phyloP scores from a whole-genome alignment of 441 rosid species.

The Mallotus japonicus region DNA sequence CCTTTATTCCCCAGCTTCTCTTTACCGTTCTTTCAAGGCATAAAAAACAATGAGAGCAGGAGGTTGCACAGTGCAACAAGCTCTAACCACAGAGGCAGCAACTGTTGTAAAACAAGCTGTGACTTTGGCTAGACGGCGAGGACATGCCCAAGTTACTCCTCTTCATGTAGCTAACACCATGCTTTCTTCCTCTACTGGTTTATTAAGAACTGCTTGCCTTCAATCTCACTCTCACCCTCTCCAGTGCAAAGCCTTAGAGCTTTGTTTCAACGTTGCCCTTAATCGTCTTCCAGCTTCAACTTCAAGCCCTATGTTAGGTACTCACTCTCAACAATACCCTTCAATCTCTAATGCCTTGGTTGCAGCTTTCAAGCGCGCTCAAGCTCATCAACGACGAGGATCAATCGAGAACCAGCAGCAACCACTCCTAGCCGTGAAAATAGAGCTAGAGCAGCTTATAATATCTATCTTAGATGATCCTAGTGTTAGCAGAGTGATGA shows the following conservation, averaged over 20 bases:
- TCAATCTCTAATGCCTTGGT: constrained; percentile 71
- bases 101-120: constrained; percentile 56
- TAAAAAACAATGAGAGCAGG: constrained; percentile 56
- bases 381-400: constrained; percentile 79
- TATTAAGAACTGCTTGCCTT: constrained; percentile 62
- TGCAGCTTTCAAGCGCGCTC: constrained; percentile 78
- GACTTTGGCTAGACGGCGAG: constrained; percentile 55
- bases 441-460: constrained; percentile 60
- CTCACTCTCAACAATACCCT: constrained; percentile 43
- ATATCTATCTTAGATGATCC: constrained; percentile 73
- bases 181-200: constrained; percentile 52
- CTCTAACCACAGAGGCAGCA: constrained; percentile 60
- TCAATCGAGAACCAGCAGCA: constrained; percentile 71
- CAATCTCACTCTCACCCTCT: constrained; percentile 72
- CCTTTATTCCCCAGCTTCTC: not conserved
- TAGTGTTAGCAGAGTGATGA: constrained; percentile 77
- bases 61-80: constrained; percentile 55
- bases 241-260: constrained; percentile 70
- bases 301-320: constrained; percentile 44
- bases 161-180: constrained; percentile 74
- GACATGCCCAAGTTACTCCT: constrained; percentile 80
- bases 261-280: constrained; percentile 73
- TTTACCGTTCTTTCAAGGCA: not conserved
- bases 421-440: constrained; percentile 59
- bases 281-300: constrained; percentile 71